Evolutionary conservation across 805 yeast species (phyloP), one percentile per base, ranked within the genome.

Genomic region (Monosporozyma solicola): DNA sequence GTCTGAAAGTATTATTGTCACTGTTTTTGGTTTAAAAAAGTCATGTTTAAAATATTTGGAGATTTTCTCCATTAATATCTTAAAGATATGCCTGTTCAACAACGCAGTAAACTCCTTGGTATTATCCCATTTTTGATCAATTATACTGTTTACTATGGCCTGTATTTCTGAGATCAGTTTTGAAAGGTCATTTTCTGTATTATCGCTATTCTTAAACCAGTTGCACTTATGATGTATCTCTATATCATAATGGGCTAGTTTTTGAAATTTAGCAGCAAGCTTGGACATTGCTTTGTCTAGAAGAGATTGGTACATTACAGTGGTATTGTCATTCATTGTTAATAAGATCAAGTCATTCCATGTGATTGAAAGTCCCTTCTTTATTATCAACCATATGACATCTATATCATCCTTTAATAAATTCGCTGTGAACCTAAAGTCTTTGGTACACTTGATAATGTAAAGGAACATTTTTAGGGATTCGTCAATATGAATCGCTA

Each of bases 231-330:
- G 15, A 11, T 27, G 15, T 32, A 54, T 25, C 13, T 13, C 11
- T 3, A 5, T n/a, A 27, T 57, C 60, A n/a, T 48, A 31, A 5
- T 25, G 27, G 20, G 47, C 70, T 2, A 76, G 68, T 4, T 62
- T 57, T 20, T 77, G 67, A 11, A 83, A 53, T 15, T 70, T 70
- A 37, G 72, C 73, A 11, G 61, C 58, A 2, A 65, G 32, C 16
- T 43, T 29, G 8, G 31, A 43, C 4, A 43, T 24, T 10, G 46
- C 31, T 13, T 43, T 43, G 25, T 22, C 29, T 22, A 43, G 13
- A 43, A 43, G 46, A 9, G 29, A 24, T 24, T 43, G 46, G 16
- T 20, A 43, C 6, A 15, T 43, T 9, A 15, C 25, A 11, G 16
- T n/a, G 5, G 31, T 11, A 10, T 24, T 43, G 15, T 11, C 29